Evolutionary conservation across 805 yeast genomes (phyloP), one percentile per base, ranked within the genome.

Genomic region (Saccharomycopsis amapae): DNA sequence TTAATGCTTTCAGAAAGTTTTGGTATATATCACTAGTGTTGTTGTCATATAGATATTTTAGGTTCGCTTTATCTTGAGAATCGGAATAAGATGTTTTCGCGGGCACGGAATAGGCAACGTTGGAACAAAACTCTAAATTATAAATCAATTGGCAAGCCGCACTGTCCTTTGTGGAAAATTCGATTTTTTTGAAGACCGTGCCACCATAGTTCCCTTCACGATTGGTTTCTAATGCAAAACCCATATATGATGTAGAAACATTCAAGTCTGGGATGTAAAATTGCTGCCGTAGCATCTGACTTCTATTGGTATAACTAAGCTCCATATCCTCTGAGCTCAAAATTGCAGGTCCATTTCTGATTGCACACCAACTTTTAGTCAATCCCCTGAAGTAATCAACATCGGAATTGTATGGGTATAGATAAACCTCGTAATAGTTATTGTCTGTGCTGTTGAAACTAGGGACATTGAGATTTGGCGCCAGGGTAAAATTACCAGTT

Each of bases 61-160:
- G 56, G 0, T 61, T 56, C 36, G 59, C 58, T 17, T 62, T 63
- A 30, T 58, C 58, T 9, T n/a, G 58, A 49, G 1, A 66, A n/a
- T n/a, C n/a, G n/a, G n/a, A n/a, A n/a, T n/a, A 50, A 1, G 75
- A 57, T 41, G 65, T 65, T 4, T 69, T 35, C 24, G 66, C 69
- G 0, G 97, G 97, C 0, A 85, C 96, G 0, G 95, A 73, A 63
- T 89, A 90, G 1, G 96, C 93, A 20, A 90, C 94, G 38, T 76
- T 75, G 25, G 69, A 62, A 62, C 98, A 90, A 57, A 88, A 88
- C 2, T 75, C 79, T 49, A 90, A 67, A 48, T 77, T 83, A 59
- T 76, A 86, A 15, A 88, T 74, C 40, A 89, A 63, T 49, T 81
- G 76, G 60, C 98, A 90, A 1, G 85, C 73, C 17, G 67, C 65